These are phyloP conservation scores for Russula compacta DNA, from an alignment of 768 basidiomycete species.

Conservation along the genomic window DNA sequence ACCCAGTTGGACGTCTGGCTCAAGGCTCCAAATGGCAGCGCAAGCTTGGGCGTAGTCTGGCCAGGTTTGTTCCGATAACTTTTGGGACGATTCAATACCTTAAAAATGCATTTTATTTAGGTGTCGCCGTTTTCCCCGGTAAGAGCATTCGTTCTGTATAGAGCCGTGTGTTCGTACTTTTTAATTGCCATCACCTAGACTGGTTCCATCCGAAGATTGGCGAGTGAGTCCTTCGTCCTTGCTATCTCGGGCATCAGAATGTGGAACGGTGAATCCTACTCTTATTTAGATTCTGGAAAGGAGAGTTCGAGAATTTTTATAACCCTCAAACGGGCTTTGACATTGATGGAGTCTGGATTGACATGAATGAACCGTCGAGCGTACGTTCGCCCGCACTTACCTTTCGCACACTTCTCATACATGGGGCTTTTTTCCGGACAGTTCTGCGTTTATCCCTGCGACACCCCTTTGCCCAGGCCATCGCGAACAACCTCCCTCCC, in stretches of 20 bases:
- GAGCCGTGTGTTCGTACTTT: neutral
- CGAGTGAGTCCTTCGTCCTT: conserved; percentile 29
- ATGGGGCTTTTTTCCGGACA: conserved; percentile 20
- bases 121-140: conserved; percentile 52
- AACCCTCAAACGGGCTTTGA: conserved; percentile 44
- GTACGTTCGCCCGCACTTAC: conserved; percentile 28
- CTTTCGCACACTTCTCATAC: neutral
- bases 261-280: neutral
- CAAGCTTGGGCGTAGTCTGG: conserved; percentile 52
- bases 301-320: conserved; percentile 52
- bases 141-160: conserved; percentile 4
- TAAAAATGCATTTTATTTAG: conserved; percentile 21
- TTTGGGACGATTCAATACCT: neutral
- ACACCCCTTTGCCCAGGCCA: conserved; percentile 51
- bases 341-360: conserved; percentile 68
- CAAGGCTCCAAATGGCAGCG: conserved; percentile 51
- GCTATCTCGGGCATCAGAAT: too few relatives aligned
- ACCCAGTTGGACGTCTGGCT: conserved; percentile 46
- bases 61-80: conserved; percentile 34
- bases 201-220: conserved; percentile 52
- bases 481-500: conserved; percentile 45
- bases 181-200: conserved; percentile 28
- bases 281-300: conserved; percentile 46
- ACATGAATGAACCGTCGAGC: conserved; percentile 67
- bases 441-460: conserved; percentile 59